phyloP scores from a whole-genome alignment of 306 rosid species.

The Cicer chorassanicum region DNA sequence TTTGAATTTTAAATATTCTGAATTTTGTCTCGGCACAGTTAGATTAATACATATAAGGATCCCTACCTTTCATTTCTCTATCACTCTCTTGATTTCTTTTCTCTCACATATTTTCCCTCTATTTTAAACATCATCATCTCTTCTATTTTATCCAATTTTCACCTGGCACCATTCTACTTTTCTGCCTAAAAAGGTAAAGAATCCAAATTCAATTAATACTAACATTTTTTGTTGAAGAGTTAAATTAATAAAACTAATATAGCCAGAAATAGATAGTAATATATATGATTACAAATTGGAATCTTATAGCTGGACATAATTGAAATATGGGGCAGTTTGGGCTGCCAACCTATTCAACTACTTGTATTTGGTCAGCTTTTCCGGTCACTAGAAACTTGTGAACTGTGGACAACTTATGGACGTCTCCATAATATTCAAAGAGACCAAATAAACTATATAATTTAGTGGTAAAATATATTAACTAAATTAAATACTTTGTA shows the following conservation, averaged over 20 bases:
- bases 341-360: neutral
- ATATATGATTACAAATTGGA: conserved; percentile 9
- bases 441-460: neutral
- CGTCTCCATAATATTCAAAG: neutral
- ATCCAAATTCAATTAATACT: no score
- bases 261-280: neutral
- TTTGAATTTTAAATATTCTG: no score
- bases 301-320: conserved; percentile 20
- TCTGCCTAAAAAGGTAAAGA: no score
- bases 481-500: neutral
- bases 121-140: no score
- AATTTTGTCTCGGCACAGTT: no score
- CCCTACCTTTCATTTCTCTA: no score
- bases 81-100: no score
- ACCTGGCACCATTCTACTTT: no score
- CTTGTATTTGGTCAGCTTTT: conserved; percentile 1
- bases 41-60: no score
- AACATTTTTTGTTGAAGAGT: neutral
- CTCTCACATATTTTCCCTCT: no score
- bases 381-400: conserved; percentile 9
- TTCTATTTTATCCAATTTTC: no score
- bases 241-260: neutral
- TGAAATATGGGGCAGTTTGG: neutral
- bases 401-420: neutral
- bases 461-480: neutral